These are phyloP conservation scores for Xylaria curta DNA, from an alignment of 495 filamentous ascomycete species.

Conservation along the genomic window DNA sequence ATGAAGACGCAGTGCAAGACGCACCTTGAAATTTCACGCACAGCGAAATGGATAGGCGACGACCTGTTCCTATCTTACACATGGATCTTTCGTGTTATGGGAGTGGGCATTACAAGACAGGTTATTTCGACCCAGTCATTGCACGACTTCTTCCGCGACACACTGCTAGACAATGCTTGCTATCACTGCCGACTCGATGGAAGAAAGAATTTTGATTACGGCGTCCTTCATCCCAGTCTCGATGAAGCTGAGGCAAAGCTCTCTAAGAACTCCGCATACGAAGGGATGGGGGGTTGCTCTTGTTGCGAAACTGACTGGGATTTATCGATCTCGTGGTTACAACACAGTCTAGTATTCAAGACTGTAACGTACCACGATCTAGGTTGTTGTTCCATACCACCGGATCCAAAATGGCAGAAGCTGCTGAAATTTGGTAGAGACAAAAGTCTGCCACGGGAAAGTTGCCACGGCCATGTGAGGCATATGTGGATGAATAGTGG, in stretches of 20 bases:
- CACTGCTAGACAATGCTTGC: background rate
- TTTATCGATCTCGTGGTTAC: background rate
- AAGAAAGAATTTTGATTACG: background rate
- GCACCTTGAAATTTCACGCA: background rate
- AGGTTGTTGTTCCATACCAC: background rate
- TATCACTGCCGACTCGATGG: background rate
- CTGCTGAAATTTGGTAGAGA: background rate
- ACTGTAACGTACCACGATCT: background rate
- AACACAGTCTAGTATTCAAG: background rate
- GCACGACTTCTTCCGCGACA: background rate
- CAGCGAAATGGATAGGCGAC: background rate
- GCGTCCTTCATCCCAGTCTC: background rate
- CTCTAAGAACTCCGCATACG: background rate
- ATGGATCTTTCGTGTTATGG: constrained; percentile 1
- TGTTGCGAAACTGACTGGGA: background rate
- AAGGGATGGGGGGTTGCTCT: background rate
- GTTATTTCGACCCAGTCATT: background rate
- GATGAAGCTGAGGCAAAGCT: background rate
- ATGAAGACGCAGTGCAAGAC: background rate
- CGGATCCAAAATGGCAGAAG: background rate
- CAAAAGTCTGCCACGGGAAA: constrained; percentile 7
- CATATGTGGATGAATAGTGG: constrained; percentile 15
- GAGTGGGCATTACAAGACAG: background rate
- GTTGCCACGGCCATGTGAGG: constrained; percentile 15
- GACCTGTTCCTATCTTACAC: background rate